phyloP scores from a whole-genome alignment of 2,329 filamentous ascomycete genomes.

The Neofusicoccum sp. region DNA sequence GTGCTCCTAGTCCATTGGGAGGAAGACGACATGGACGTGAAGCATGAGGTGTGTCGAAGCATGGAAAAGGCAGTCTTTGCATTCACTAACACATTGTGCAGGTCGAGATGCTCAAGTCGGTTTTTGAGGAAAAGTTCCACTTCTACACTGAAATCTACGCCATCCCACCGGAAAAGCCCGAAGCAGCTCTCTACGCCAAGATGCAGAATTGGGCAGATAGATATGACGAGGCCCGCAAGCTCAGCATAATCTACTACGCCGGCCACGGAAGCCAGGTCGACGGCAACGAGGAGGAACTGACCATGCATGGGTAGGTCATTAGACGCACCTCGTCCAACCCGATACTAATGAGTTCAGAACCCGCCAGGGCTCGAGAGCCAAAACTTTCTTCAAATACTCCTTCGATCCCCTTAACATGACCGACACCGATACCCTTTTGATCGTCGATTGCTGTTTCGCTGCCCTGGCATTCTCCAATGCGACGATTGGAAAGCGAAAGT shows the following conservation, averaged over 20 bases:
- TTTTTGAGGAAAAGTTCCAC: constrained; percentile 18
- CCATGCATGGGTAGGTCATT: background rate
- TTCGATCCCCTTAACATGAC: constrained; percentile 4
- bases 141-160: constrained; percentile 20
- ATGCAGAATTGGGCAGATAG: constrained; percentile 16
- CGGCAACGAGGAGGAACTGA: background rate
- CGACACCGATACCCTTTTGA: constrained; percentile 20
- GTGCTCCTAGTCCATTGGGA: constrained; percentile 21
- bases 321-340: background rate
- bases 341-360: background rate
- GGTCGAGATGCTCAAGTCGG: constrained; percentile 16
- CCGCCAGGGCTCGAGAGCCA: background rate
- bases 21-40: constrained; percentile 20
- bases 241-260: constrained; percentile 24
- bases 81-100: background rate
- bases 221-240: constrained; percentile 19
- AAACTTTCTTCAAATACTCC: background rate
- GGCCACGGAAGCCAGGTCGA: constrained; percentile 19
- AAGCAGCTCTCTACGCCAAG: background rate
- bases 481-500: constrained; percentile 20
- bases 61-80: background rate
- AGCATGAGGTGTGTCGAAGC: constrained; percentile 17
- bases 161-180: constrained; percentile 14
- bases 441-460: constrained; percentile 22
- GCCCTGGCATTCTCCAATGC: constrained; percentile 17